Conservation (phyloP, 768 basidiomycete species). For the Lentinula sp. region DNA sequence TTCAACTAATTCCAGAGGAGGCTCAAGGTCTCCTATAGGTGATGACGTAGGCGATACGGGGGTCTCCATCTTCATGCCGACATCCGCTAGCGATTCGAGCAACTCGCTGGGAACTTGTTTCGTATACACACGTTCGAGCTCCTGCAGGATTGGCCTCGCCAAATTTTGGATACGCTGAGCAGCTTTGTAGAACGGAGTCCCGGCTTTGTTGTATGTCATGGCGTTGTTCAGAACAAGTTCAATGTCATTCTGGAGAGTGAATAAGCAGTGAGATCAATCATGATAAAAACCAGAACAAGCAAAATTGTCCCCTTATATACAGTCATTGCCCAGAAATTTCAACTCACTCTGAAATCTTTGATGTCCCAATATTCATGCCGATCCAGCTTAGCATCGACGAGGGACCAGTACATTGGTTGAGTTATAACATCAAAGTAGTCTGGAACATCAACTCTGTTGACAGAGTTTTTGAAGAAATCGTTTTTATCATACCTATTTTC, state of each 20-base stretch:
- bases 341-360: conserved; percentile 59
- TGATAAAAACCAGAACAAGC: background rate
- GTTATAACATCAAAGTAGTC: conserved; percentile 89
- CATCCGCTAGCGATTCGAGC: background rate
- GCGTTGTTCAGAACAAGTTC: conserved; percentile 83
- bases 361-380: conserved; percentile 78
- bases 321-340: background rate
- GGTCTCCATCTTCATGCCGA: background rate
- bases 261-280: background rate
- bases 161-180: conserved; percentile 56
- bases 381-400: conserved; percentile 79
- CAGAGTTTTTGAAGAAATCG: conserved; percentile 78
- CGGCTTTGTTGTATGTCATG: conserved; percentile 74
- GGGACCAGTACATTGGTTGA: conserved; percentile 84
- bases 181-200: conserved; percentile 62
- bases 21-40: conserved; percentile 71
- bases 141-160: conserved; percentile 32
- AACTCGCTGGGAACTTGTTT: background rate
- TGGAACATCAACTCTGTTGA: conserved; percentile 70
- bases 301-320: background rate
- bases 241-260: conserved; percentile 59
- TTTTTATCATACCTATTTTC: conserved; percentile 42
- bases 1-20: conserved; percentile 49
- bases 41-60: background rate
- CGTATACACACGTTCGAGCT: conserved; percentile 19